Evolutionary conservation across 1,284 basidiomycete species (phyloP).

Genomic region (Marasmius oreades): DNA sequence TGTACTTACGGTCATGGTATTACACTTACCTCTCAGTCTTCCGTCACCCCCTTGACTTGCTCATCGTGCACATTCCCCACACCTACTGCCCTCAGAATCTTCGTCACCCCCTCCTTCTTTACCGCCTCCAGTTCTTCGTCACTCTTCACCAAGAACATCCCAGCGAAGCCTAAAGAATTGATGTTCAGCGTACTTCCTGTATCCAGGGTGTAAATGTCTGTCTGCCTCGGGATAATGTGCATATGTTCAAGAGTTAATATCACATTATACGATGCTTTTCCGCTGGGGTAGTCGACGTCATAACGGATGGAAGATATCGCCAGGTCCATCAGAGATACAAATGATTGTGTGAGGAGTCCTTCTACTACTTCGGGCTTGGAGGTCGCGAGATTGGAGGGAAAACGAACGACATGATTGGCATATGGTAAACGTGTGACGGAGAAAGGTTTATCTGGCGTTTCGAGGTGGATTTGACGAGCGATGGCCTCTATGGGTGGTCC

Average conservation of each 20-base stretch:
- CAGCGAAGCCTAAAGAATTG: constrained; percentile 86
- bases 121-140: constrained; percentile 68
- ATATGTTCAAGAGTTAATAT: constrained; percentile 81
- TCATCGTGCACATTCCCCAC: constrained; percentile 62
- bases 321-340: constrained; percentile 76
- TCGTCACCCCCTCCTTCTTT: constrained; percentile 54
- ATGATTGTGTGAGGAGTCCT: constrained; percentile 55
- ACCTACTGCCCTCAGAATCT: constrained; percentile 59
- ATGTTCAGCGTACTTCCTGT: constrained; percentile 60
- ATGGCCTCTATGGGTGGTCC: constrained; percentile 75
- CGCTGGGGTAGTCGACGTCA: constrained; percentile 53
- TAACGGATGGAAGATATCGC: constrained; percentile 73
- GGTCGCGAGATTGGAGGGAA: constrained; percentile 48
- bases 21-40: neutral
- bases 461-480: constrained; percentile 53
- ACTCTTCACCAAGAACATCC: constrained; percentile 81
- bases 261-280: constrained; percentile 77
- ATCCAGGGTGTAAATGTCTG: constrained; percentile 49
- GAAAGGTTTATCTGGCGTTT: constrained; percentile 69
- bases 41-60: constrained; percentile 40
- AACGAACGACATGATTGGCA: constrained; percentile 74
- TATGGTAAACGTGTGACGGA: constrained; percentile 67
- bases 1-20: too few relatives aligned
- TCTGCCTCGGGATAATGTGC: constrained; percentile 74
- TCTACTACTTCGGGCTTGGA: constrained; percentile 48